Evolutionary conservation across 1,284 basidiomycete genomes (phyloP).

Genomic region (Heliocybe sulcata): DNA sequence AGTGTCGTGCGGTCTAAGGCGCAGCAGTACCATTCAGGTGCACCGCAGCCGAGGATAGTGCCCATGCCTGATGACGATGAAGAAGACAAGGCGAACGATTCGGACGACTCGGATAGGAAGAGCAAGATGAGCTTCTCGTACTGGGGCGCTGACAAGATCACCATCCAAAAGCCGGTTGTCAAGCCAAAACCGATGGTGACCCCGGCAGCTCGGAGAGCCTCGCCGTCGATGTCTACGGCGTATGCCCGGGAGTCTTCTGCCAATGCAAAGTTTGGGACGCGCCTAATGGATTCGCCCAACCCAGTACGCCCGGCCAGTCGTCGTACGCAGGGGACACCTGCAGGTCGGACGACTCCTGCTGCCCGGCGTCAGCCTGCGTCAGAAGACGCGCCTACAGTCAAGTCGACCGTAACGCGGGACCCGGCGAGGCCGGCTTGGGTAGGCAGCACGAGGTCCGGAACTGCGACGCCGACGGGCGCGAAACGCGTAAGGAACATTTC

Average conservation of each 20-base stretch:
- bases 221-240: slow-evolving; percentile 35
- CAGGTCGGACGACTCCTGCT: slow-evolving; percentile 30
- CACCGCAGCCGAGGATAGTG: slow-evolving; percentile 56
- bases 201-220: slow-evolving; percentile 38
- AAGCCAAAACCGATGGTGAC: slow-evolving; percentile 36
- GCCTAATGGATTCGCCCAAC: slow-evolving; percentile 49
- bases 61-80: slow-evolving; percentile 63
- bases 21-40: slow-evolving; percentile 44
- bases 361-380: slow-evolving; percentile 41
- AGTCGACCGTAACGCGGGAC: slow-evolving; percentile 52
- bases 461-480: slow-evolving; percentile 27
- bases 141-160: slow-evolving; percentile 84
- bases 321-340: slow-evolving; percentile 33
- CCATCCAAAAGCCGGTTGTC: slow-evolving; percentile 68
- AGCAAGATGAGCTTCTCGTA: slow-evolving; percentile 90
- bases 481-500: slow-evolving; percentile 64
- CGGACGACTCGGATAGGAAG: slow-evolving; percentile 80
- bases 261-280: slow-evolving; percentile 78
- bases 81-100: slow-evolving; percentile 42
- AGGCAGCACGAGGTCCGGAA: slow-evolving; percentile 42
- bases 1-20: slow-evolving; percentile 66
- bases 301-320: slow-evolving; percentile 54
- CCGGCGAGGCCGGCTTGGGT: slow-evolving; percentile 50
- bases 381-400: slow-evolving; percentile 54
- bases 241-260: slow-evolving; percentile 76